A percentile compares a stretch with the other conserved stretches of the same genome.
These are phyloP conservation scores for Pyricularia sp. DNA, from an alignment of 2,329 filamentous ascomycete species.

Conservation along the genomic window DNA sequence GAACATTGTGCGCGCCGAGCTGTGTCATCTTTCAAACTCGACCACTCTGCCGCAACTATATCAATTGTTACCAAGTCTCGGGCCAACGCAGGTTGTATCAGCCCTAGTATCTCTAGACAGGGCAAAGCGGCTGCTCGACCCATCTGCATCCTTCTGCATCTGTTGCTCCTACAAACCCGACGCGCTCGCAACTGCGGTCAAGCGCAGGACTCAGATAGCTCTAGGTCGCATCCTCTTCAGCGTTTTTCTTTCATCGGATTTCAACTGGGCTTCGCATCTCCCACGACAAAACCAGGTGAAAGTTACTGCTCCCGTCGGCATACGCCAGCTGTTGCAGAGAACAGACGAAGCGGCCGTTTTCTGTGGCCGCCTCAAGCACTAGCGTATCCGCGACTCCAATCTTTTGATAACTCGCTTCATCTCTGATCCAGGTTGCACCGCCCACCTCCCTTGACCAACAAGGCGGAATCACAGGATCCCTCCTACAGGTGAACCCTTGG, in stretches of 20 bases:
- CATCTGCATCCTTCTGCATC: neutral
- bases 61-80: neutral
- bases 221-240: neutral
- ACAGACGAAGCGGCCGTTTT: neutral
- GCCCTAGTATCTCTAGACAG: neutral
- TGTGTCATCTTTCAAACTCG: neutral
- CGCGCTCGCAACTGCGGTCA: neutral
- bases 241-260: neutral
- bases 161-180: neutral
- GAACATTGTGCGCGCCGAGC: neutral
- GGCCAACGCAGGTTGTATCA: neutral
- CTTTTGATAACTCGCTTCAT: neutral
- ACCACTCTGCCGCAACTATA: neutral
- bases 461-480: neutral
- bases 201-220: neutral
- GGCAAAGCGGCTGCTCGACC: conserved; percentile 3
- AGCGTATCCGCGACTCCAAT: neutral
- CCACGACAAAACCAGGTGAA: neutral
- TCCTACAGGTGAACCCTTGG: neutral
- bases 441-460: neutral
- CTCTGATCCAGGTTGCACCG: neutral
- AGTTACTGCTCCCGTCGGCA: neutral
- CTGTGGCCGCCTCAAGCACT: neutral
- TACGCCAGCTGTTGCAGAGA: neutral
- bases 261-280: neutral